Percentiles rank a stretch among this genome's conserved stretches.
These are phyloP conservation scores for Trametes villosa DNA, from an alignment of 768 basidiomycete genomes.

Conservation along the genomic window DNA sequence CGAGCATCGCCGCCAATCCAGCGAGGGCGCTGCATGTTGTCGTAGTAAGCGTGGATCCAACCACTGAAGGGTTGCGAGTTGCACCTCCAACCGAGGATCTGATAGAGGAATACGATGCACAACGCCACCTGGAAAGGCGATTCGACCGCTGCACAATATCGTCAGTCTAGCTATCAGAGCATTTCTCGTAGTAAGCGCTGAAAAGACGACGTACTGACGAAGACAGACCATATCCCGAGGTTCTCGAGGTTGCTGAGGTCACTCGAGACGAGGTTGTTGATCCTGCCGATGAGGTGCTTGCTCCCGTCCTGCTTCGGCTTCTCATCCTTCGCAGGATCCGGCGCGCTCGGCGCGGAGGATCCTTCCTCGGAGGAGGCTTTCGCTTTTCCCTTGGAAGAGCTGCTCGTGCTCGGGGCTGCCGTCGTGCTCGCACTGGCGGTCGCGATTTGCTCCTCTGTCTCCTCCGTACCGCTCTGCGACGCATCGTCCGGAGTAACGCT, in stretches of 20 bases:
- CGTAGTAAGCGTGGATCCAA: conserved; percentile 34
- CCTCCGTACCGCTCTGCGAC: conserved; percentile 5
- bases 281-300: conserved; percentile 69
- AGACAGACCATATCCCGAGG: neutral
- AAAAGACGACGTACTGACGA: conserved; percentile 33
- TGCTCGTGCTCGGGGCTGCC: neutral
- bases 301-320: conserved; percentile 11
- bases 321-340: neutral
- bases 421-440: conserved; percentile 10
- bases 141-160: neutral
- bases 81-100: conserved; percentile 51
- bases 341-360: neutral
- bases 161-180: conserved; percentile 28
- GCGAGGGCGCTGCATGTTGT: conserved; percentile 37
- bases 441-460: conserved; percentile 8
- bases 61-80: conserved; percentile 4
- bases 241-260: conserved; percentile 44
- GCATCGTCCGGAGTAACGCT: conserved; percentile 25
- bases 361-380: neutral
- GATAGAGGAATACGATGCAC: conserved; percentile 44
- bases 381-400: conserved; percentile 7
- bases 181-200: conserved; percentile 22
- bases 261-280: conserved; percentile 77
- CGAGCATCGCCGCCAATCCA: conserved; percentile 31
- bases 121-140: conserved; percentile 22